phyloP scores from a whole-genome alignment of 495 filamentous ascomycete genomes.

The Amniculicola lignicola region DNA sequence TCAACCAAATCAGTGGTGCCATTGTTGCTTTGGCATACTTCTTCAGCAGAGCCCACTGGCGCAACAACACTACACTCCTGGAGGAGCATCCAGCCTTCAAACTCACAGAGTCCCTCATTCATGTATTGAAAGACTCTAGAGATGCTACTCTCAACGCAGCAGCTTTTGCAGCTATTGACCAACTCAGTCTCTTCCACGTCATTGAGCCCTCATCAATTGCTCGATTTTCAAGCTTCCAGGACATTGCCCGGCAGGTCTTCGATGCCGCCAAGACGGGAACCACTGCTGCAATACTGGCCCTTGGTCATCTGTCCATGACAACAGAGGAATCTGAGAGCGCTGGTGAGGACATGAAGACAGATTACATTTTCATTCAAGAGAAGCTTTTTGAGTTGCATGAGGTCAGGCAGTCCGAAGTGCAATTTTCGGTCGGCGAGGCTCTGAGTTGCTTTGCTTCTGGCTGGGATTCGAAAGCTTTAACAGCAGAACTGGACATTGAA shows the following conservation, averaged over 20 bases:
- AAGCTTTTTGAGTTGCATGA: slow-evolving; percentile 74
- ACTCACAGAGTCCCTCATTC: slow-evolving; percentile 46
- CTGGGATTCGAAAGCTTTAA: slow-evolving; percentile 68
- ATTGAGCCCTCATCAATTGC: slow-evolving; percentile 47
- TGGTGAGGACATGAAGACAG: slow-evolving; percentile 27
- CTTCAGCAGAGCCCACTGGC: slow-evolving; percentile 56
- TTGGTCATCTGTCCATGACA: slow-evolving; percentile 66
- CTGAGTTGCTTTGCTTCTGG: slow-evolving; percentile 70
- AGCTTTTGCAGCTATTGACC: slow-evolving; percentile 63
- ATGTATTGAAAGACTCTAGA: slow-evolving; percentile 49
- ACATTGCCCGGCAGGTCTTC: slow-evolving; percentile 57
- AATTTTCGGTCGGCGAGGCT: slow-evolving; percentile 86
- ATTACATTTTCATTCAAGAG: slow-evolving; percentile 51
- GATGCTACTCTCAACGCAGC: slow-evolving; percentile 59
- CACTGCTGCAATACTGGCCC: slow-evolving; percentile 70
- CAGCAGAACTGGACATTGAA: slow-evolving; percentile 61
- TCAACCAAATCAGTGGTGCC: slow-evolving; percentile 60
- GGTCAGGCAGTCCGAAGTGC: slow-evolving; percentile 75
- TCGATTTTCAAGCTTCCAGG: slow-evolving; percentile 41
- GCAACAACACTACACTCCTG: slow-evolving; percentile 30
- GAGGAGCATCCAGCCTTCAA: slow-evolving; percentile 40
- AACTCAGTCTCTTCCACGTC: slow-evolving; percentile 68
- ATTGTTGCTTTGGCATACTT: slow-evolving; percentile 58
- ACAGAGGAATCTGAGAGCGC: slow-evolving; percentile 45
- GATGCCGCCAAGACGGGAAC: slow-evolving; percentile 72